Percentiles rank a stretch among this genome's conserved stretches.
Conservation (phyloP, 306 rosid species). For the Cicer cuneatum region DNA sequence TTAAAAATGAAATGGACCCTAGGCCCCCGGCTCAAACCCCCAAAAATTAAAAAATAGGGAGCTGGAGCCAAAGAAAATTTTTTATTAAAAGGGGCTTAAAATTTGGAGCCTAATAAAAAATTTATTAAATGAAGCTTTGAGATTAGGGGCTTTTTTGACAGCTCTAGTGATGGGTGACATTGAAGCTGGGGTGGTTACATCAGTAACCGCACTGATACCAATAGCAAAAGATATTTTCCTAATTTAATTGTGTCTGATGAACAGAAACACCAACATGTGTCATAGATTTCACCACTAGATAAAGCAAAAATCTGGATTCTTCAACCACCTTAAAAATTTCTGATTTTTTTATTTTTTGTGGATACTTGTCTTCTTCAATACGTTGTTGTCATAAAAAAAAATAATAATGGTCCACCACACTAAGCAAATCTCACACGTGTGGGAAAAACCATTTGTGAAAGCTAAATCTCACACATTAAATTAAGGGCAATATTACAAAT, state of each 20-base stretch:
- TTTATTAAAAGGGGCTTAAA: no score
- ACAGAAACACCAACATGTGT: not conserved
- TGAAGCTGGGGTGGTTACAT: slow-evolving; percentile 10
- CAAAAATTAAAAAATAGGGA: no score
- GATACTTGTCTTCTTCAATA: not conserved
- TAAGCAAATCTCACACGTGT: not conserved
- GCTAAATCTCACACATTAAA: not conserved
- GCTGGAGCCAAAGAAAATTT: no score
- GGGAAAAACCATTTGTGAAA: not conserved
- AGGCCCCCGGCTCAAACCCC: no score
- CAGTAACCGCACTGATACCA: not conserved
- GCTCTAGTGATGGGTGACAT: slow-evolving; percentile 12
- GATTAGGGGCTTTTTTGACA: no score
- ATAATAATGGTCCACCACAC: not conserved
- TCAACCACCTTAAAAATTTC: not conserved
- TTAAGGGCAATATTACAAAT: not conserved
- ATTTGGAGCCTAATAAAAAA: no score
- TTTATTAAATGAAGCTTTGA: no score
- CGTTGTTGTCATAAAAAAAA: not conserved
- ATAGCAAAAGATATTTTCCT: not conserved
- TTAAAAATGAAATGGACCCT: no score
- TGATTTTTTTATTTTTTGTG: not conserved
- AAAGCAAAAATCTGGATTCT: slow-evolving; percentile 1
- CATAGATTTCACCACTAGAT: slow-evolving; percentile 4
- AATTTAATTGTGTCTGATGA: not conserved